Conservation (phyloP, 139 green algal species). For the Diplosphaera chodatii region DNA sequence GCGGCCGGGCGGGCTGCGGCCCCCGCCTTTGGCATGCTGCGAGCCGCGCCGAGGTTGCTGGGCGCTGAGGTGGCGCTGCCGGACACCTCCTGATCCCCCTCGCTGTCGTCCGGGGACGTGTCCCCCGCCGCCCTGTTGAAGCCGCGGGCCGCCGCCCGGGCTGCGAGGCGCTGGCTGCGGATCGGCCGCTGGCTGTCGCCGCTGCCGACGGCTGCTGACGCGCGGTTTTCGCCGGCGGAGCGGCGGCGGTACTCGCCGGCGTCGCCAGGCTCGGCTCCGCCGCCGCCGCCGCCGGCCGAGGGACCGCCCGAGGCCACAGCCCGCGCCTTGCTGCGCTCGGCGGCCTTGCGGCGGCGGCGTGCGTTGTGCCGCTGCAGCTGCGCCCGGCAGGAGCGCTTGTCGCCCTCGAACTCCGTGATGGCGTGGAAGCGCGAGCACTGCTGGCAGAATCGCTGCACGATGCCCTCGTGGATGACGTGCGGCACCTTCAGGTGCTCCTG, state of each 20-base stretch:
- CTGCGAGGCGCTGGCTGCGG: neutral
- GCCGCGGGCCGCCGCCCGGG: too few species aligned
- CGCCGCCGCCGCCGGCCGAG: too few species aligned
- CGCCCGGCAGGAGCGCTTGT: conserved; percentile 29
- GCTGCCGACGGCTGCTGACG: too few species aligned
- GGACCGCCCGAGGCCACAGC: too few species aligned
- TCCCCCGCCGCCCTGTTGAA: neutral
- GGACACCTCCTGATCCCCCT: neutral
- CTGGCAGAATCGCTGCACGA: conserved; percentile 30
- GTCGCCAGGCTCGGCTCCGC: too few species aligned
- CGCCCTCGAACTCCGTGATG: conserved; percentile 30
- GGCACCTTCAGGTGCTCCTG: conserved; percentile 54
- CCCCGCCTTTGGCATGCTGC: neutral
- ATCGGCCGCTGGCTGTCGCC: neutral
- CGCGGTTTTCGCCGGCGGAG: neutral
- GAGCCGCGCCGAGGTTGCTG: neutral
- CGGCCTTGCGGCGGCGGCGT: conserved; percentile 24
- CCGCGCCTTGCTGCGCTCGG: neutral
- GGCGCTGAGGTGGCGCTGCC: neutral
- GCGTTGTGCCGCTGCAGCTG: conserved; percentile 53
- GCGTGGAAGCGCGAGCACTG: conserved; percentile 30
- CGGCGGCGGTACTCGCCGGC: neutral
- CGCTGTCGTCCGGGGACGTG: neutral
- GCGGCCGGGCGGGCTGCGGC: too few species aligned
- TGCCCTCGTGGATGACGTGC: conserved; percentile 13